Percentiles rank a stretch among this genome's conserved stretches.
Evolutionary conservation across 805 yeast genomes (phyloP).

Genomic region (Metschnikowia arizonensis): DNA sequence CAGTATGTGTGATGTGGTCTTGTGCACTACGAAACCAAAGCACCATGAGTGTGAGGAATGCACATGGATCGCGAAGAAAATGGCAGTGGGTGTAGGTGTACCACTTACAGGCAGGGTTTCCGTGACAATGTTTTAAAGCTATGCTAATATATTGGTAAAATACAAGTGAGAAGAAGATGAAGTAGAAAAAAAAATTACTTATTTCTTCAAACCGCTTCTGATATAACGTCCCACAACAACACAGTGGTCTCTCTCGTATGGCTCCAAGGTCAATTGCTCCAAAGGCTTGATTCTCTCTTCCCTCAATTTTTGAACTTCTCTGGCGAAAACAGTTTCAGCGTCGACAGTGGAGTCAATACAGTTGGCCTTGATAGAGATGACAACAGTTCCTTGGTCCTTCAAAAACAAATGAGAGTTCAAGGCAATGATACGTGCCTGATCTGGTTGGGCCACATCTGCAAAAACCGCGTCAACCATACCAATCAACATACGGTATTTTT

Average conservation of each 20-base stretch:
- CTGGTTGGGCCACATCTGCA: constrained; percentile 99
- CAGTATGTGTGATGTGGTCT: neutral
- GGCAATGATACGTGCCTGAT: constrained; percentile 99
- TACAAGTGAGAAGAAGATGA: constrained; percentile 13
- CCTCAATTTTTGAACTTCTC: constrained; percentile 98
- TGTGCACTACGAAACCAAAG: neutral
- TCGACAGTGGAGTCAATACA: constrained; percentile 99
- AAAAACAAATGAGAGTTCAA: constrained; percentile 96
- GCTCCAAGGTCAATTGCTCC: constrained; percentile 98
- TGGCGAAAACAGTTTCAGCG: constrained; percentile 98
- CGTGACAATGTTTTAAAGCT: constrained; percentile 10
- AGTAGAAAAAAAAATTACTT: constrained; percentile 12
- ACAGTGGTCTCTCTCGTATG: constrained; percentile 99
- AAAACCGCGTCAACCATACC: constrained; percentile 99
- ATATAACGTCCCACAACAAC: constrained; percentile 95
- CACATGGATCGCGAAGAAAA: constrained; percentile 1
- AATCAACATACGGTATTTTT: constrained; percentile 96
- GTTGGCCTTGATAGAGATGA: constrained; percentile 98
- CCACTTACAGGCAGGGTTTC: constrained; percentile 1
- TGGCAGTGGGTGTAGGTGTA: neutral
- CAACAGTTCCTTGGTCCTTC: constrained; percentile 98
- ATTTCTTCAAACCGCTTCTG: constrained; percentile 74
- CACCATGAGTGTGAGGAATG: neutral
- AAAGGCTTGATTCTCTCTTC: constrained; percentile 98
- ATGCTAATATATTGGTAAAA: constrained; percentile 16